Percentiles rank a stretch among this genome's conserved stretches.
Conservation (phyloP, 305 asterid genomes). For the Monarda citriodora region DNA sequence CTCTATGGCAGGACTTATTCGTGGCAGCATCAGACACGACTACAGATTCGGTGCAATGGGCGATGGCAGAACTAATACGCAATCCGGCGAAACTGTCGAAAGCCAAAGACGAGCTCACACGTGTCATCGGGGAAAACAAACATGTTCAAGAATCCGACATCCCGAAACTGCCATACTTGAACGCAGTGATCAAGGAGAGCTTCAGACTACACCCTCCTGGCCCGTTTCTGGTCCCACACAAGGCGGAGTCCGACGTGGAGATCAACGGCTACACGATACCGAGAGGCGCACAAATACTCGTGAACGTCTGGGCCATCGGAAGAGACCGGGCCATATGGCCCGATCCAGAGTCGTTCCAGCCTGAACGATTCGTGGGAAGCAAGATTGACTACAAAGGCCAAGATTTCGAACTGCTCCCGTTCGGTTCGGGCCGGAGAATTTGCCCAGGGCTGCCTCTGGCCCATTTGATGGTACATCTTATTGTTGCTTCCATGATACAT, state of each 20-base stretch:
- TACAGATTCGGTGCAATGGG: slow-evolving; percentile 27
- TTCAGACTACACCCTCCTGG: slow-evolving; percentile 22
- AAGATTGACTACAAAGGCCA: slow-evolving; percentile 21
- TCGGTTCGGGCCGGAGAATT: slow-evolving; percentile 27
- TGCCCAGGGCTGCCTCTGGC: slow-evolving; percentile 29
- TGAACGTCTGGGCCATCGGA: slow-evolving; percentile 26
- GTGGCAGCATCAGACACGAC: slow-evolving; percentile 21
- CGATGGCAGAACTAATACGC: slow-evolving; percentile 31
- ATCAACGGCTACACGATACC: slow-evolving; percentile 23
- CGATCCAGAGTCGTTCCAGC: slow-evolving; percentile 19
- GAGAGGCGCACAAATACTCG: slow-evolving; percentile 24
- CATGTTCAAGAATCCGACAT: slow-evolving; percentile 31
- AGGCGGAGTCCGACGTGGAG: slow-evolving; percentile 8
- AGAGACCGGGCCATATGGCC: slow-evolving; percentile 22
- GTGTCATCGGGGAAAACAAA: slow-evolving; percentile 13
- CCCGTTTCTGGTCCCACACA: slow-evolving; percentile 31
- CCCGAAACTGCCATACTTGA: slow-evolving; percentile 25
- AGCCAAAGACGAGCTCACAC: slow-evolving; percentile 25
- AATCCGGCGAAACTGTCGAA: slow-evolving; percentile 22
- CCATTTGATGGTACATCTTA: slow-evolving; percentile 15
- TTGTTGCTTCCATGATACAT: slow-evolving; percentile 17
- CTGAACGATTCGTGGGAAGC: slow-evolving; percentile 18
- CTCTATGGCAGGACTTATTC: slow-evolving; percentile 22
- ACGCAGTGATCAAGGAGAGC: slow-evolving; percentile 26
- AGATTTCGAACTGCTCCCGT: slow-evolving; percentile 24